A percentile compares a stretch with the other conserved stretches of the same genome.
Evolutionary conservation across 495 filamentous ascomycete species (phyloP).

Genomic region (Neurospora sp.): DNA sequence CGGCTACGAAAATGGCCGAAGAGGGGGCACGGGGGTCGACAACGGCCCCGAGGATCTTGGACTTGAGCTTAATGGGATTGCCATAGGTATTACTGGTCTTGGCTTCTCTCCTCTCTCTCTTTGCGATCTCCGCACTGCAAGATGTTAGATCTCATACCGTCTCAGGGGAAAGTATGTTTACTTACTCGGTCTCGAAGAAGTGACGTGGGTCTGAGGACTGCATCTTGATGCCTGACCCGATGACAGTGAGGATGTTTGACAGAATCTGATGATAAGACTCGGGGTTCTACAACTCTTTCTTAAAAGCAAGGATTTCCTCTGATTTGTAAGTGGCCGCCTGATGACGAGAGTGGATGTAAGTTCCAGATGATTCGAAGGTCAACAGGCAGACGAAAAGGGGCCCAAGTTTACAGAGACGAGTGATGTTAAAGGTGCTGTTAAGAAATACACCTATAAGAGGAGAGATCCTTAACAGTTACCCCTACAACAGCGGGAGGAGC

Average conservation of each 20-base stretch:
- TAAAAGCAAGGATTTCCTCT: background rate
- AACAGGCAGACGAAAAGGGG: background rate
- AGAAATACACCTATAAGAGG: fast-evolving
- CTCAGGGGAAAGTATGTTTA: conserved; percentile 7
- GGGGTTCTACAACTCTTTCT: background rate
- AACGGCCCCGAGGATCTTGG: conserved; percentile 75
- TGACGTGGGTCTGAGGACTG: conserved; percentile 34
- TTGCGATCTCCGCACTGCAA: conserved; percentile 59
- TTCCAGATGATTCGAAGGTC: background rate
- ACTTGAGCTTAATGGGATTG: conserved; percentile 65
- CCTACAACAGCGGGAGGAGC: background rate
- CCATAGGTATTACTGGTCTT: conserved; percentile 81
- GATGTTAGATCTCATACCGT: conserved; percentile 2
- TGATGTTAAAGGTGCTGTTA: background rate
- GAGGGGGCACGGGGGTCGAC: conserved; percentile 51
- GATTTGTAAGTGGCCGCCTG: background rate
- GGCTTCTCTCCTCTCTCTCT: conserved; percentile 56
- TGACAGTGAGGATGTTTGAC: background rate
- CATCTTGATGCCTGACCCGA: conserved; percentile 10
- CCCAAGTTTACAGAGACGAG: background rate
- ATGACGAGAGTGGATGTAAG: background rate
- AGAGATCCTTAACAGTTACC: background rate
- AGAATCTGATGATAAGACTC: background rate
- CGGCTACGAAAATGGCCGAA: conserved; percentile 62
- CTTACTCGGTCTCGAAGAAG: conserved; percentile 87